These are phyloP conservation scores for Colletotrichum horii DNA, from an alignment of 2,329 filamentous ascomycete species.

Conservation along the genomic window DNA sequence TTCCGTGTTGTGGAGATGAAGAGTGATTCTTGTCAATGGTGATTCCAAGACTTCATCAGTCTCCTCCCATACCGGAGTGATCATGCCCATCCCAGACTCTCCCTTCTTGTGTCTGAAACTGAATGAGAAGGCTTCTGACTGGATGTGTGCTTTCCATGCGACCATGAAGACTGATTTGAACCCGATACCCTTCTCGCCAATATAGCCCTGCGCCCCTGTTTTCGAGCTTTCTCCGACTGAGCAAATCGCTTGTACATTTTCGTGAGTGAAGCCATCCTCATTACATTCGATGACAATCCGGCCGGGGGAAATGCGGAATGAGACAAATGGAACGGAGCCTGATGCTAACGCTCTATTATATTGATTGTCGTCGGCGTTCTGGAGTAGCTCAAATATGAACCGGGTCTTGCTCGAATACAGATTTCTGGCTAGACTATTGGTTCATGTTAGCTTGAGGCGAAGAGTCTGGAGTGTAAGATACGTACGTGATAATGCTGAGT, in stretches of 20 bases:
- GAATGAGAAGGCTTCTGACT: slow-evolving; percentile 49
- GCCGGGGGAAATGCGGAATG: slow-evolving; percentile 32
- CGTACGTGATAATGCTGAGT: not conserved
- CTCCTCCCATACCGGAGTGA: slow-evolving; percentile 35
- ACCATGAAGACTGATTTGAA: slow-evolving; percentile 58
- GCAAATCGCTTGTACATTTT: slow-evolving; percentile 52
- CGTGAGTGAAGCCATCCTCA: slow-evolving; percentile 48
- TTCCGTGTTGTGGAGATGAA: not conserved
- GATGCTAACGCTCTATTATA: slow-evolving; percentile 30
- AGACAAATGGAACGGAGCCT: slow-evolving; percentile 37
- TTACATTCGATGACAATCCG: slow-evolving; percentile 54
- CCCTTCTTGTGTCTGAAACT: slow-evolving; percentile 38
- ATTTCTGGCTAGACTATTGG: not conserved
- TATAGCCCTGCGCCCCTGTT: slow-evolving; percentile 41
- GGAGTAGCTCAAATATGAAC: slow-evolving; percentile 58
- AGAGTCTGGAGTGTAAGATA: fast-evolving
- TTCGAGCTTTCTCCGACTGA: slow-evolving; percentile 51
- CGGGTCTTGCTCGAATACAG: not conserved
- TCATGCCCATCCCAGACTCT: slow-evolving; percentile 56
- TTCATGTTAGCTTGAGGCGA: not conserved
- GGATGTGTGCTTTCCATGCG: slow-evolving; percentile 47
- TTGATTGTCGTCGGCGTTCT: slow-evolving; percentile 59
- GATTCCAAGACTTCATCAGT: slow-evolving; percentile 39
- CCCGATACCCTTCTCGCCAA: slow-evolving; percentile 57
- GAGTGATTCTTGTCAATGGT: slow-evolving; percentile 20